Evolutionary conservation across 352 stramenopile genomes (phyloP).

Genomic region (Hyaloperonospora arabidopsidis): DNA sequence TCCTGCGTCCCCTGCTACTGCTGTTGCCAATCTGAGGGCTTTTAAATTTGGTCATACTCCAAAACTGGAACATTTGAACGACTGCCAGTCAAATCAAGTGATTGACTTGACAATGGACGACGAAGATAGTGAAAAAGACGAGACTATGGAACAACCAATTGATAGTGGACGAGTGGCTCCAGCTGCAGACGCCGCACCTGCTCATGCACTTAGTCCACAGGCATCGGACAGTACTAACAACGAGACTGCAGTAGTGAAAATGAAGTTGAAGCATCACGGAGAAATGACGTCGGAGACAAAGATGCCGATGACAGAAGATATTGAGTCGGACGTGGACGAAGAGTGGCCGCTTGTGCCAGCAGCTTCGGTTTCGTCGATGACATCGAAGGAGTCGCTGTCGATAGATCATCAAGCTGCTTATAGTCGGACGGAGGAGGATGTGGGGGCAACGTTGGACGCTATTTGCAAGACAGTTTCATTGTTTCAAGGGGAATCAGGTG

Average conservation of each 20-base stretch:
- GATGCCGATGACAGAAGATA: constrained; percentile 13
- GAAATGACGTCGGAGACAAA: constrained; percentile 5
- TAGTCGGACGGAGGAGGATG: constrained; percentile 9
- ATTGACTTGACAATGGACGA: constrained; percentile 60
- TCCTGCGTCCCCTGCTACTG: not conserved
- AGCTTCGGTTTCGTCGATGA: not conserved
- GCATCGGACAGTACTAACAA: constrained; percentile 8
- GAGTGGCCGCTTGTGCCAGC: constrained; percentile 32
- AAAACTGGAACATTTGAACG: constrained; percentile 4
- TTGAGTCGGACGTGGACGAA: constrained; percentile 60
- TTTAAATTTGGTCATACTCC: constrained; percentile 14
- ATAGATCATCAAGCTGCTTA: constrained; percentile 3
- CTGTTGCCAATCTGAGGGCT: not conserved
- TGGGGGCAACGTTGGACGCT: constrained; percentile 7
- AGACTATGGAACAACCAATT: constrained; percentile 21
- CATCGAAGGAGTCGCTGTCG: not conserved
- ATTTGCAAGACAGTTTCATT: constrained; percentile 6
- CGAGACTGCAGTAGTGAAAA: not conserved
- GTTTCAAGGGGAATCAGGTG: constrained; percentile 3
- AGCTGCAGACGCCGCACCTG: too few species aligned
- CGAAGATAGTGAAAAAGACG: constrained; percentile 50
- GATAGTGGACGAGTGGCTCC: not conserved
- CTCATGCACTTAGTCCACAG: too few species aligned
- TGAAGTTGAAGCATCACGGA: not conserved
- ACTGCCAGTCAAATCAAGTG: constrained; percentile 4